Evolutionary conservation across 371 early-diverging fungal species (phyloP).

Genomic region (Syncephalastrum contaminatum): DNA sequence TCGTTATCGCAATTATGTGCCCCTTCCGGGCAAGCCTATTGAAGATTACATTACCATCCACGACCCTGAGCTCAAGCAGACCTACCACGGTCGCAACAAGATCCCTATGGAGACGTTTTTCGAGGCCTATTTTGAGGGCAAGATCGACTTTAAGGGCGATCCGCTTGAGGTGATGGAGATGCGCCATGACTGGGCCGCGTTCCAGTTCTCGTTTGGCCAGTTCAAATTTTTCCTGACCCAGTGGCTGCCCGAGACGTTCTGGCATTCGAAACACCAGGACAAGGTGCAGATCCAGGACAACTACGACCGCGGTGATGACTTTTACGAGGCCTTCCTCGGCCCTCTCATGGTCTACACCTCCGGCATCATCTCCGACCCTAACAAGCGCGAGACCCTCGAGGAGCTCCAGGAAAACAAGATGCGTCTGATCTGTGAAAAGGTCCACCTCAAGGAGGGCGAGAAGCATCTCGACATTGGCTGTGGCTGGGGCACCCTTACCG

Average conservation of each 20-base stretch:
- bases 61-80: constrained; percentile 70
- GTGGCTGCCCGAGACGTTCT: constrained; percentile 93
- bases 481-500: constrained; percentile 95
- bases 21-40: constrained; percentile 76
- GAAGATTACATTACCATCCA: constrained; percentile 88
- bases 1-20: constrained; percentile 69
- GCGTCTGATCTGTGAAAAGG: constrained; percentile 83
- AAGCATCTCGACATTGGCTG: constrained; percentile 96
- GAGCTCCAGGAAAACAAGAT: constrained; percentile 95
- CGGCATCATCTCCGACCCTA: constrained; percentile 81
- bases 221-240: constrained; percentile 90
- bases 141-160: constrained; percentile 91
- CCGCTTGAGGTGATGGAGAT: constrained; percentile 85
- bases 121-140: constrained; percentile 93
- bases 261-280: constrained; percentile 95
- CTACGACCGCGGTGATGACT: constrained; percentile 97
- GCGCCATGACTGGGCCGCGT: constrained; percentile 93
- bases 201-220: constrained; percentile 80
- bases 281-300: constrained; percentile 96
- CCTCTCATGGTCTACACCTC: constrained; percentile 95
- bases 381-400: constrained; percentile 84
- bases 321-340: constrained; percentile 93
- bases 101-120: constrained; percentile 97
- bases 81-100: constrained; percentile 77
- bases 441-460: constrained; percentile 87